Base-by-base conservation (phyloP, 371 early-diverging fungal genomes). In the Actinomucor elegans region DNA sequence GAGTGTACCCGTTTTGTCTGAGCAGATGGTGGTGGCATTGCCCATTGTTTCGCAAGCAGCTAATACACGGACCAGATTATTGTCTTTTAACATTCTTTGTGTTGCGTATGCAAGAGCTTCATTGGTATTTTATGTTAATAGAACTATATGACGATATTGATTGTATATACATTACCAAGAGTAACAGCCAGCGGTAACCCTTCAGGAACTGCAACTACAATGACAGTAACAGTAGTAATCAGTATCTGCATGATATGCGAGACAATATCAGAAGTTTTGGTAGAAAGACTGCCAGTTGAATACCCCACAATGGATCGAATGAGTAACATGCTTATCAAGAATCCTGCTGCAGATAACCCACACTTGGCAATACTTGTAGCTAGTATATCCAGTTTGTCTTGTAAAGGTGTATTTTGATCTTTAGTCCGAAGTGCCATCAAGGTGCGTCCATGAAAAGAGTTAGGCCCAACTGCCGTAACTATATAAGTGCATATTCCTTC, bases 41-140 rank as follows among this genome's bases (percentile, higher is more conserved):
- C 94, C 94, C 94, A 94, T 94, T 28, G 92, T 94, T 71, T 96
- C 97, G 62, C 97, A 96, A 6, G 97, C 90, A 29, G 88, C 80
- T 20, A 96, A 69, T 15, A 91, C 82, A 18, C 95, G 83, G 7
- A 96, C 96, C 24, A 96, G 69, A 63, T 93, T 94, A 61, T 94
- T 93, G 61, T 96, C 94, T 57, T 88, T 87, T 41, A 91, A 67
- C 97, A 92, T 96, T 8, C 83, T 73, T n/a, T 80, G 85, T n/a
- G 88, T 87, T 10, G 88, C 89, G 66, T 80, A 89, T 3, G 89
- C 89, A 15, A 90, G 66, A 27, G 91, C 88, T 67, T 93, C 71
- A 9, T 34, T 26, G 6, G 36, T n/a, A n/a, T n/a, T n/a, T n/a
- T n/a, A n/a, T n/a, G n/a, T n/a, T n/a, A n/a, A n/a, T n/a, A n/a